Base-by-base conservation (phyloP, 257 asterid species). In the Mitragyna speciosa region DNA sequence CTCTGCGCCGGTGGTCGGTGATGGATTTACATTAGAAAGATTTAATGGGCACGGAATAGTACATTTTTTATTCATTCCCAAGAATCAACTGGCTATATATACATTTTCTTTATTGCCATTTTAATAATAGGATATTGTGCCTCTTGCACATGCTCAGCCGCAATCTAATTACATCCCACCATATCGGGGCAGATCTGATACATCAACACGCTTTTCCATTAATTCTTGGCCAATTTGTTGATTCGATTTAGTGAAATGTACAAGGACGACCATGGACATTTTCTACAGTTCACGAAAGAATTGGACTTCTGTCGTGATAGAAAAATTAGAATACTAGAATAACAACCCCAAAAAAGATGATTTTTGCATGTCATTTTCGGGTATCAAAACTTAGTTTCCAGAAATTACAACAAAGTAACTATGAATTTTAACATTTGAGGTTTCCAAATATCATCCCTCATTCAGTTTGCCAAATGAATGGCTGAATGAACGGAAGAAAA, bases 131-230 rank as follows among this genome's bases (percentile, higher is more conserved):
- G 5, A 12, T 5, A 30, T 26, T 9, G 0, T 54, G 75, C 43
- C 65, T 43, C 24, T 12, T n/a, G 48, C 81, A 78, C 76, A 69
- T 78, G 76, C 54, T 51, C 58, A 41, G 81, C 81, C 81, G 81
- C 70, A 69, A 78, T 78, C 76, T 39, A 30, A 69, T 51, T 45
- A 31, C 31, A 48, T 52, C 75, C 81, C 75, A 45, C 75, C 68
- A 77, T n/a, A 70, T 17, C 58, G 47, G 45, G 52, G n/a, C 70
- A 19, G n/a, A 52, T 78, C 22, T 36, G 26, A 31, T 77, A 30
- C 67, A 15, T 17, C 41, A 64, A 8, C 75, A 51, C 33, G 52
- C 76, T 24, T 67, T 24, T 49, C 54, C 54, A 7, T 31, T 52
- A 31, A 45, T 68, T 69, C 20, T 69, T 15, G 59, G 24, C 31